Conservation (phyloP, 768 basidiomycete genomes). For the Mycena haematopus region DNA sequence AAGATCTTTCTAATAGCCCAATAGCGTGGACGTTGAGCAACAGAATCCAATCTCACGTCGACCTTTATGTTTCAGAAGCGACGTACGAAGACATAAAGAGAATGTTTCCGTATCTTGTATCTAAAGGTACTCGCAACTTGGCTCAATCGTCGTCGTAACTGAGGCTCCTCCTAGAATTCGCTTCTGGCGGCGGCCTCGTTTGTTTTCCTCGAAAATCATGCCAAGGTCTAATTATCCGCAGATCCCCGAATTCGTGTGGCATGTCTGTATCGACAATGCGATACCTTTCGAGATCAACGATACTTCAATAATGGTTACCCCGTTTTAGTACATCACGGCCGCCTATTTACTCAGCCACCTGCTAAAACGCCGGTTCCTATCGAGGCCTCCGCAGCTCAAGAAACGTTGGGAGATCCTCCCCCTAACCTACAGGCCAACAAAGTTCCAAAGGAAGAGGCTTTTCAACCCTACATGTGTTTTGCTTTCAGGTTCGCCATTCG, state of each 20-base stretch:
- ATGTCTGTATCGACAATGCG: conserved; percentile 70
- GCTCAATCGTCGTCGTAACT: not conserved
- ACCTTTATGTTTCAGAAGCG: conserved; percentile 70
- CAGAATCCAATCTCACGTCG: conserved; percentile 74
- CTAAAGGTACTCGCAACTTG: conserved; percentile 42
- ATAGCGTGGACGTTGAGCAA: conserved; percentile 75
- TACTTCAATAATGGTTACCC: conserved; percentile 67
- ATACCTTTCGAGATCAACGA: conserved; percentile 70
- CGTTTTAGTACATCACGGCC: conserved; percentile 82
- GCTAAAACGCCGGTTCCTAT: conserved; percentile 43
- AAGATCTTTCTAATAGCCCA: conserved; percentile 6
- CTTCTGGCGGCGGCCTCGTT: conserved; percentile 83
- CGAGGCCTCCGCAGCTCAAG: conserved; percentile 37
- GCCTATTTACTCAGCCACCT: conserved; percentile 56
- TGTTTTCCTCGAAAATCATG: conserved; percentile 28
- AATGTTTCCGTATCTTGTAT: conserved; percentile 84
- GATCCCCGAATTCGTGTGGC: conserved; percentile 86
- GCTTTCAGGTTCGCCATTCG: conserved; percentile 52
- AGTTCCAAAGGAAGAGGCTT: conserved; percentile 33
- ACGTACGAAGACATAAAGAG: conserved; percentile 72
- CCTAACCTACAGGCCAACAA: not conserved
- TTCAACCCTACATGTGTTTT: conserved; percentile 68
- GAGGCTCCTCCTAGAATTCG: conserved; percentile 50
- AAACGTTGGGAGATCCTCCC: conserved; percentile 20
- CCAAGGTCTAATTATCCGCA: conserved; percentile 36